These are phyloP conservation scores for Cyclotella choctawhatcheeana DNA, from an alignment of 108 stramenopile species.

Conservation along the genomic window DNA sequence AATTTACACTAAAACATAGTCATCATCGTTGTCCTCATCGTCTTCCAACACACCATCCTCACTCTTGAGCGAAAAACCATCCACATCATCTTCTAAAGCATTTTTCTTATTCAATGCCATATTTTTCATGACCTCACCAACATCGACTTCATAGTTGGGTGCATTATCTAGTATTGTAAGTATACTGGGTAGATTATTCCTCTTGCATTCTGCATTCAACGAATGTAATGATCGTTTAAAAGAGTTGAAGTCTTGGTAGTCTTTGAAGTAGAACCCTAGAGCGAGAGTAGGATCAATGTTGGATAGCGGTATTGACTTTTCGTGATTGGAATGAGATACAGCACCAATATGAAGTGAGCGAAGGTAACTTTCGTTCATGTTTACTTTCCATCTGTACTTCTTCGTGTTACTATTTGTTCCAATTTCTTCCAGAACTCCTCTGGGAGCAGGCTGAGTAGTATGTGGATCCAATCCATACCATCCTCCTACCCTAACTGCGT, in stretches of 20 bases:
- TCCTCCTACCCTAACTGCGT: slow-evolving; percentile 51
- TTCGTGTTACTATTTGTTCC: neutral
- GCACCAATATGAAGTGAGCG: slow-evolving; percentile 71
- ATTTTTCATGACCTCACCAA: slow-evolving; percentile 58
- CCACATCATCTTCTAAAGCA: slow-evolving; percentile 22
- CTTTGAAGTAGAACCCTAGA: slow-evolving; percentile 85
- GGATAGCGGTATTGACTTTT: slow-evolving; percentile 60
- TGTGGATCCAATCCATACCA: slow-evolving; percentile 91
- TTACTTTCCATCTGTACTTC: slow-evolving; percentile 37
- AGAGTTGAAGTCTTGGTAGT: slow-evolving; percentile 63
- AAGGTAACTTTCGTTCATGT: slow-evolving; percentile 71
- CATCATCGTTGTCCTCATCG: slow-evolving; percentile 44
- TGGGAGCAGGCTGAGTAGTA: slow-evolving; percentile 76
- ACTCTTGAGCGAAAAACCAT: slow-evolving; percentile 40
- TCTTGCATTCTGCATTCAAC: slow-evolving; percentile 39
- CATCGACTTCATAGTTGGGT: slow-evolving; percentile 75
- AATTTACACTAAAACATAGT: slow-evolving; percentile 45
- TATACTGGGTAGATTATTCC: slow-evolving; percentile 58
- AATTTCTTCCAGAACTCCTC: slow-evolving; percentile 28
- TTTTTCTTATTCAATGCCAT: slow-evolving; percentile 46
- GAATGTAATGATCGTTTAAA: slow-evolving; percentile 49
- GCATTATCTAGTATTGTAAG: slow-evolving; percentile 70
- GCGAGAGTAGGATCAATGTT: slow-evolving; percentile 89
- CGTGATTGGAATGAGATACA: slow-evolving; percentile 42
- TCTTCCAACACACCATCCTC: slow-evolving; percentile 15